Percentiles rank a stretch among this genome's conserved stretches.
phyloP scores from a whole-genome alignment of 345 rosid genomes.

The Eutrema japonicum region DNA sequence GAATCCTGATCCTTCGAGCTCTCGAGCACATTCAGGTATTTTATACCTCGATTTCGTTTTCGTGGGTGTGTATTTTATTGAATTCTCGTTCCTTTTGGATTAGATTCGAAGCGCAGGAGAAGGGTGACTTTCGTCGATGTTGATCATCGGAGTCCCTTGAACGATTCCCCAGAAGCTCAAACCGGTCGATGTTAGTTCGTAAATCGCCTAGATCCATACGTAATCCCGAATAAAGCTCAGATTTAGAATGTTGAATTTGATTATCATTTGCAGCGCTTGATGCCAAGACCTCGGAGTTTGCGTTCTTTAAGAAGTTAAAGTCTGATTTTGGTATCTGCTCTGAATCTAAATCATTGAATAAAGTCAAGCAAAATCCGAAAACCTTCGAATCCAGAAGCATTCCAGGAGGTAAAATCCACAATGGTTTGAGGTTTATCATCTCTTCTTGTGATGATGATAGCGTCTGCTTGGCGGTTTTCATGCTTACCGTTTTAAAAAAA shows the following conservation, averaged over 20 bases:
- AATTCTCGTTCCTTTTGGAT: not conserved
- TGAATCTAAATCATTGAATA: conserved; percentile 25
- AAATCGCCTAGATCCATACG: not conserved
- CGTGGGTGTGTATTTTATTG: not conserved
- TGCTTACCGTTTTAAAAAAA: conserved; percentile 1
- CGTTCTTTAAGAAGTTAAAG: conserved; percentile 73
- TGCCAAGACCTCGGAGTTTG: conserved; percentile 79
- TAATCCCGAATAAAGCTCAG: not conserved
- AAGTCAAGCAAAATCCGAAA: conserved; percentile 28
- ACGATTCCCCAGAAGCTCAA: conserved; percentile 29
- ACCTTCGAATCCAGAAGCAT: conserved; percentile 30
- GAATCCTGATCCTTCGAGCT: conserved; percentile 30
- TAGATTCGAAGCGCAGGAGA: conserved; percentile 48
- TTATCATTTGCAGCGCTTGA: conserved; percentile 51
- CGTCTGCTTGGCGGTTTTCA: conserved; percentile 7
- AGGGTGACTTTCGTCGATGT: conserved; percentile 47
- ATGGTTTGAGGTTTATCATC: not conserved
- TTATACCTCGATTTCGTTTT: not conserved
- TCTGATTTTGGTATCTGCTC: conserved; percentile 42
- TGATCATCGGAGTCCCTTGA: conserved; percentile 30
- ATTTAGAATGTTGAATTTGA: conserved; percentile 18
- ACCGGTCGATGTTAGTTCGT: conserved; percentile 16
- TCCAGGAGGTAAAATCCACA: conserved; percentile 41
- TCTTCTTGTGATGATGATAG: not conserved
- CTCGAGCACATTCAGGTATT: conserved; percentile 32